A percentile compares a stretch with the other conserved stretches of the same genome.
Conservation (phyloP, 257 asterid genomes). For the Handroanthus guayacan region DNA sequence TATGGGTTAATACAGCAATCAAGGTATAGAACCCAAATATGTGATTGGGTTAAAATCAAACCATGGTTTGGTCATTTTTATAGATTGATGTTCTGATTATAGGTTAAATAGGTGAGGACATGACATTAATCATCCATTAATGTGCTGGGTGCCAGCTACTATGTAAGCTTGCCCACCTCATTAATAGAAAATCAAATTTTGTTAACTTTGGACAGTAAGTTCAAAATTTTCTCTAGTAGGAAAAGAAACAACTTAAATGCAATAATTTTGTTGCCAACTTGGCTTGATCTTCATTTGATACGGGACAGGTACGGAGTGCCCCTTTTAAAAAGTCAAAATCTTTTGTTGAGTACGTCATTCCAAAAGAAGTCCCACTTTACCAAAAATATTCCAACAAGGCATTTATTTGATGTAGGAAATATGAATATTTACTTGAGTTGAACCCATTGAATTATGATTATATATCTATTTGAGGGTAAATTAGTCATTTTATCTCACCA, state of each 20-base stretch:
- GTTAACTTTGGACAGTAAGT: constrained; percentile 8
- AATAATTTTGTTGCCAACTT: neutral
- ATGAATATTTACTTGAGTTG: neutral
- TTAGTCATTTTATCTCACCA: constrained; percentile 32
- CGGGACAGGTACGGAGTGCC: neutral
- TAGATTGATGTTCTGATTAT: neutral
- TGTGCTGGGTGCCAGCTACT: neutral
- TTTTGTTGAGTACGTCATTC: neutral
- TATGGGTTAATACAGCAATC: neutral
- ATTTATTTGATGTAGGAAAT: constrained; percentile 6
- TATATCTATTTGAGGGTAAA: constrained; percentile 1
- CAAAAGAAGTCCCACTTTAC: neutral
- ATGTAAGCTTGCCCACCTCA: neutral
- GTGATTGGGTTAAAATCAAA: neutral
- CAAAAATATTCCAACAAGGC: neutral
- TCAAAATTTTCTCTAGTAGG: neutral
- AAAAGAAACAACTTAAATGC: neutral
- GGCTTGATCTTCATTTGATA: constrained; percentile 1
- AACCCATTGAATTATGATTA: neutral
- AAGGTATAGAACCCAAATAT: neutral
- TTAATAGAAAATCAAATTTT: neutral
- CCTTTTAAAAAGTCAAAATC: neutral
- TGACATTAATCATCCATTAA: constrained; percentile 3
- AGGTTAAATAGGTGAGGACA: neutral
- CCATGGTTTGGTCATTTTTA: constrained; percentile 4